These are phyloP conservation scores for Laguncularia racemosa DNA, from an alignment of 345 rosid genomes.

Conservation along the genomic window DNA sequence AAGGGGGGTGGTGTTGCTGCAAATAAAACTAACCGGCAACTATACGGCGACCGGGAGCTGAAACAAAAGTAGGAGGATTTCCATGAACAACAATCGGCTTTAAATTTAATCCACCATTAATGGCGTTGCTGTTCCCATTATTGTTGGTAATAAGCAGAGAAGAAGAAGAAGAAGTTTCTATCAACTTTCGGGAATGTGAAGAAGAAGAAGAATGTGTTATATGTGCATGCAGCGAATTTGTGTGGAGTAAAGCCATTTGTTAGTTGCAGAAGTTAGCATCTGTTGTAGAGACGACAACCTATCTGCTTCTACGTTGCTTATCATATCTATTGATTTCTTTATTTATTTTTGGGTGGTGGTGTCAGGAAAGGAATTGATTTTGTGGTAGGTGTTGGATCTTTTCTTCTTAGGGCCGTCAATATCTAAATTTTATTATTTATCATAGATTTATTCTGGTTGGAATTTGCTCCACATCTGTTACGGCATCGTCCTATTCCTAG, in stretches of 20 bases:
- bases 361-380: no score
- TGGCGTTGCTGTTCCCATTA: conserved; percentile 6
- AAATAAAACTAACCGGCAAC: conserved; percentile 52
- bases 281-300: background rate
- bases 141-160: conserved; percentile 15
- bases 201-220: conserved; percentile 21
- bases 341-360: no score
- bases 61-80: conserved; percentile 77
- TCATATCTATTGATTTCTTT: background rate
- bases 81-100: conserved; percentile 69
- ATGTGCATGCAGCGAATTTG: conserved; percentile 42
- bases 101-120: conserved; percentile 18
- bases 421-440: no score
- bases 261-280: conserved; percentile 12
- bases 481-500: no score
- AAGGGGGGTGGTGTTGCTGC: background rate
- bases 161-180: conserved; percentile 28
- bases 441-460: no score
- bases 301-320: background rate
- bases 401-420: no score
- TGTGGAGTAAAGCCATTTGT: conserved; percentile 56
- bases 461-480: no score
- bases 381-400: no score
- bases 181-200: conserved; percentile 33
- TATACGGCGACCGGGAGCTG: conserved; percentile 90